Percentiles rank a stretch among this genome's conserved stretches.
phyloP scores from a whole-genome alignment of 2,329 filamentous ascomycete species.

The Pseudocercospora pini-densiflorae region DNA sequence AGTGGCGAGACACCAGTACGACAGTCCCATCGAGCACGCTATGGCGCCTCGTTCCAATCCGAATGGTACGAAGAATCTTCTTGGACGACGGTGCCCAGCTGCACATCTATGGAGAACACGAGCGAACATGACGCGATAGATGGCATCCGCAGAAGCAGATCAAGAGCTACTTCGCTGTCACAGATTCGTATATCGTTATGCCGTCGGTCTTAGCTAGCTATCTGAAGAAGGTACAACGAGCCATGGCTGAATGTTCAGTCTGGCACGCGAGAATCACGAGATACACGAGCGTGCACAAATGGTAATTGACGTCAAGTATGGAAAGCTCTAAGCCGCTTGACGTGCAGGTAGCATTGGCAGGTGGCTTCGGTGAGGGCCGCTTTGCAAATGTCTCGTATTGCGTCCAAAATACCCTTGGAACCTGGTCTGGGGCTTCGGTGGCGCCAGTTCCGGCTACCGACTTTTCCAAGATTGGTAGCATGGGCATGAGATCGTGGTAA shows the following conservation, averaged over 20 bases:
- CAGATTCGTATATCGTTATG: neutral
- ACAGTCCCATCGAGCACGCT: too few relatives aligned
- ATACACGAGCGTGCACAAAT: neutral
- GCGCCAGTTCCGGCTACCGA: neutral
- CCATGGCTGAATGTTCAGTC: neutral
- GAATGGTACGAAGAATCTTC: neutral
- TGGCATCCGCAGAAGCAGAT: too few relatives aligned
- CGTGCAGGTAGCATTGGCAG: neutral
- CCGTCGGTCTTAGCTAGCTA: neutral
- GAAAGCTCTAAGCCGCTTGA: neutral
- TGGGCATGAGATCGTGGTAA: neutral
- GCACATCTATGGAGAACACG: neutral
- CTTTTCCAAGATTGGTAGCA: neutral
- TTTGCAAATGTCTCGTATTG: too few relatives aligned
- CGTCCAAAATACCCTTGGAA: neutral
- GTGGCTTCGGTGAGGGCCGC: neutral
- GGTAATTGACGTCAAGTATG: neutral
- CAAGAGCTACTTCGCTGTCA: too few relatives aligned
- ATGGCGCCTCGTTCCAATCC: neutral
- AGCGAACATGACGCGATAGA: neutral
- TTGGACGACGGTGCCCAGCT: neutral
- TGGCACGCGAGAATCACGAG: neutral
- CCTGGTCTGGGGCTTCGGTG: neutral
- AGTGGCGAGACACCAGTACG: too few relatives aligned
- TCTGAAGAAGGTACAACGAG: too few relatives aligned